phyloP scores from a whole-genome alignment of 257 asterid genomes.

The Gynochthodes officinalis region DNA sequence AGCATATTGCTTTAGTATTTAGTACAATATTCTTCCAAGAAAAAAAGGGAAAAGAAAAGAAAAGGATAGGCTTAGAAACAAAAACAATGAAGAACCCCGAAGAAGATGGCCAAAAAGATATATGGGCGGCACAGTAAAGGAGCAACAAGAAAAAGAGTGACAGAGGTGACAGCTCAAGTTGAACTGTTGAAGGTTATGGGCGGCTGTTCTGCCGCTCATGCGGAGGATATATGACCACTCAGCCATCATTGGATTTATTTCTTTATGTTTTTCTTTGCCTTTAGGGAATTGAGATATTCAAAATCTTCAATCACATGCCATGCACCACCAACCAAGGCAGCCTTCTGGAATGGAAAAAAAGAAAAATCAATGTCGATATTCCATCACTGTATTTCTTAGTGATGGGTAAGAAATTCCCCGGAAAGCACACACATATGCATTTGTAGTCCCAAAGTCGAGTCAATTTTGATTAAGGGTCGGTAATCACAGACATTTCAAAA shows the following conservation, averaged over 20 bases:
- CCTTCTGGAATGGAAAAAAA: conserved; percentile 4
- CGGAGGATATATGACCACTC: conserved; percentile 12
- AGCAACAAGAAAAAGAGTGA: background rate
- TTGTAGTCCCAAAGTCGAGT: no score
- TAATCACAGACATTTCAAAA: no score
- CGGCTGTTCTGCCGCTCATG: conserved; percentile 13
- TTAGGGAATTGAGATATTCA: conserved; percentile 13
- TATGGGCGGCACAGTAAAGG: background rate
- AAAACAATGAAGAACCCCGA: background rate
- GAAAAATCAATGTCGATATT: background rate
- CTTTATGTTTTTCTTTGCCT: background rate
- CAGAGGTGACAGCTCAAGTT: conserved; percentile 17
- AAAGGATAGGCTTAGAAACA: background rate
- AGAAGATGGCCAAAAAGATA: conserved; percentile 8
- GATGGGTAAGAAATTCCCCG: background rate
- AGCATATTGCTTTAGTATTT: no score
- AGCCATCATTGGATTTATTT: background rate
- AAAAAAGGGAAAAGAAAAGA: background rate
- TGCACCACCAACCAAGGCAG: conserved; percentile 14
- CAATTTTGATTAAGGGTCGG: no score
- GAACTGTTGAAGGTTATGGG: conserved; percentile 27
- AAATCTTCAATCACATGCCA: conserved; percentile 20
- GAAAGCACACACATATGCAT: no score
- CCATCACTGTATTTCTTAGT: background rate
- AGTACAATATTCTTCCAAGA: background rate